Percentiles rank a stretch among this genome's conserved stretches.
phyloP scores from a whole-genome alignment of 768 basidiomycete species.

The Pisolithus albus region DNA sequence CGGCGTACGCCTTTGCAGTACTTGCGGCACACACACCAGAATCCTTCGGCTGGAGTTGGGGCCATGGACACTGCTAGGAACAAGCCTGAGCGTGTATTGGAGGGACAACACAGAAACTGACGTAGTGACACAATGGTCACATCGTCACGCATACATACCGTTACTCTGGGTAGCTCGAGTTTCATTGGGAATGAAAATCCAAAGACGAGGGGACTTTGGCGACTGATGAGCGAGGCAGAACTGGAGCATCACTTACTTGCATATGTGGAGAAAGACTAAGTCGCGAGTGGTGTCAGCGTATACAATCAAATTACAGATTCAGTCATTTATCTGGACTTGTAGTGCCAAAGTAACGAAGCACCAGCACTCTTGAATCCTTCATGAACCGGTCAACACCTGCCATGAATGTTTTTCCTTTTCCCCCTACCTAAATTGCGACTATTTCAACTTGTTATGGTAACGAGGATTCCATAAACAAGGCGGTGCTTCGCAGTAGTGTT shows the following conservation, averaged over 20 bases:
- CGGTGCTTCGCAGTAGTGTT: conserved; percentile 66
- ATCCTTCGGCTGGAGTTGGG: too few relatives aligned
- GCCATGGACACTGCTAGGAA: conserved; percentile 58
- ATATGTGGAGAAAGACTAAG: conserved; percentile 83
- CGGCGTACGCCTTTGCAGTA: too few relatives aligned
- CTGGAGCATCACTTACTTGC: conserved; percentile 76
- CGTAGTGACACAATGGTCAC: too few relatives aligned
- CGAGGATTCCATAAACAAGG: conserved; percentile 45
- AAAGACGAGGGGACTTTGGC: conserved; percentile 71
- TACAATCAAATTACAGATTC: background rate
- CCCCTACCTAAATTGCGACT: conserved; percentile 55
- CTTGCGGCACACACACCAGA: too few relatives aligned
- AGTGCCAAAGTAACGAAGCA: conserved; percentile 41
- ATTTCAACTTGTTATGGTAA: conserved; percentile 49
- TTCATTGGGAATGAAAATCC: too few relatives aligned
- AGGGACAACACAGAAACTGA: conserved; percentile 74
- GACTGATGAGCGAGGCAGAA: conserved; percentile 70
- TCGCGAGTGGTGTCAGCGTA: background rate
- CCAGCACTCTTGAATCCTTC: conserved; percentile 75
- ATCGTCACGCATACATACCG: too few relatives aligned
- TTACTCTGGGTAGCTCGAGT: too few relatives aligned
- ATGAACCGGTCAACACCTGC: conserved; percentile 1
- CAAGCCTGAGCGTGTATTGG: conserved; percentile 92
- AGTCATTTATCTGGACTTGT: background rate
- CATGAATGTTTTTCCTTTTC: background rate